Evolutionary conservation across 208 protist species (phyloP), one percentile per base, ranked within the genome.

Genomic region (Phytomonas sp.): DNA sequence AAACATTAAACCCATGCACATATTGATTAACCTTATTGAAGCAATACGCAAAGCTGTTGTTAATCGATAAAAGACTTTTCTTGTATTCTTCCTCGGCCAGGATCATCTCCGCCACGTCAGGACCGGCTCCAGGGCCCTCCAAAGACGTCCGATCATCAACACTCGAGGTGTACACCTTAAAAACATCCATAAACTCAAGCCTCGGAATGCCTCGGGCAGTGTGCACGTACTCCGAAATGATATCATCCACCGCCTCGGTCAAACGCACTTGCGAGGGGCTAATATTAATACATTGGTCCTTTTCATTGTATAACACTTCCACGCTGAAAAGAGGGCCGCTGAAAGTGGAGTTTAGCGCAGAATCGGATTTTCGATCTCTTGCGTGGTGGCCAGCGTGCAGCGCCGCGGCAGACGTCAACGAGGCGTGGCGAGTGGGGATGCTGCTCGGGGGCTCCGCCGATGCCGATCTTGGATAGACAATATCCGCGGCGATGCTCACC

Each of bases 41-140:
- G 29, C 88, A 79, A 60, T 65, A 65, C 70, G 75, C 64, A 40
- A 98, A 72, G 40, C 84, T 84, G 9, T 81, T 76, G 23, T 85
- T 82, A 43, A 98, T 95, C 17, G 68, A 68, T 1, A 67, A 69
- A 74, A 95, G 83, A 70, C 93, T 79, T 30, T 82, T 63, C 68
- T 93, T 87, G 79, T 97, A 98, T 51, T 75, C 73, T 53, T 94
- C 87, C 74, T 97, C 89, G 29, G 84, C 81, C 65, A 91, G 84
- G 51, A 98, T 83, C 89, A 97, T 96, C 68, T 95, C 93, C 32
- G 76, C 74, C 33, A 98, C 89, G 67, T 96, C 91, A 17, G 93
- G 91, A 17, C 93, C 95, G 60, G 80, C 78, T 51, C 81, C 82
- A 29, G 79, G 51, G 67, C 87, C 89, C 3, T 51, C 40, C 26